phyloP scores from a whole-genome alignment of 345 rosid genomes.

The Raphanus raphanistrum region DNA sequence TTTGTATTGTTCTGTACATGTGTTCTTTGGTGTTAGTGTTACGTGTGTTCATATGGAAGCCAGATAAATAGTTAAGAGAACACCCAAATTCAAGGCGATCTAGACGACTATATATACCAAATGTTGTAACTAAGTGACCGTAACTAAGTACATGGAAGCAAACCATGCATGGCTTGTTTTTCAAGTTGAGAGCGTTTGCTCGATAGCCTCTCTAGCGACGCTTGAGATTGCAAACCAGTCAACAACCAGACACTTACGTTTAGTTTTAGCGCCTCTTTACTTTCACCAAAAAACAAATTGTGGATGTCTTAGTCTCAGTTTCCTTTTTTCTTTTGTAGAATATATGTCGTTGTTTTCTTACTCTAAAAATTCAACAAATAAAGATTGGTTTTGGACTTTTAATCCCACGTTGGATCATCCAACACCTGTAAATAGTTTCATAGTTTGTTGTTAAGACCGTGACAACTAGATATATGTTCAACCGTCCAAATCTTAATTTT shows the following conservation, averaged over 20 bases:
- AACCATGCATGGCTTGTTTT: not conserved
- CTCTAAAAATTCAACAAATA: not conserved
- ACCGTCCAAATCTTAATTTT: conserved; percentile 10
- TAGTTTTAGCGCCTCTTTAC: not conserved
- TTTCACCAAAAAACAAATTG: not conserved
- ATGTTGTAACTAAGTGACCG: too few species aligned
- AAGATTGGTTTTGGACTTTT: not conserved
- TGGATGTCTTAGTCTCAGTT: not conserved
- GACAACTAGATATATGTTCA: conserved; percentile 1
- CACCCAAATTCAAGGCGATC: too few species aligned
- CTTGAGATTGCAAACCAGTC: not conserved
- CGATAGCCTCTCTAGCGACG: not conserved
- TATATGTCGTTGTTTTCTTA: not conserved
- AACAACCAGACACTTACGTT: not conserved
- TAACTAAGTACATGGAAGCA: too few species aligned
- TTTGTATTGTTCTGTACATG: too few species aligned
- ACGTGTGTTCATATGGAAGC: too few species aligned
- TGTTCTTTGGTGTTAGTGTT: too few species aligned
- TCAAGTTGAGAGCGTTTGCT: not conserved
- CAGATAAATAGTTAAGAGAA: too few species aligned
- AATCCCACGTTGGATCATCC: not conserved
- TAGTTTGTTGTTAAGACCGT: conserved; percentile 20
- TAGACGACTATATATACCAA: too few species aligned
- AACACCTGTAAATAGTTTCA: conserved; percentile 9
- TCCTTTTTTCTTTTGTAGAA: not conserved